Evolutionary conservation across 2,329 filamentous ascomycete species (phyloP).

Genomic region (Helotiales sp.): DNA sequence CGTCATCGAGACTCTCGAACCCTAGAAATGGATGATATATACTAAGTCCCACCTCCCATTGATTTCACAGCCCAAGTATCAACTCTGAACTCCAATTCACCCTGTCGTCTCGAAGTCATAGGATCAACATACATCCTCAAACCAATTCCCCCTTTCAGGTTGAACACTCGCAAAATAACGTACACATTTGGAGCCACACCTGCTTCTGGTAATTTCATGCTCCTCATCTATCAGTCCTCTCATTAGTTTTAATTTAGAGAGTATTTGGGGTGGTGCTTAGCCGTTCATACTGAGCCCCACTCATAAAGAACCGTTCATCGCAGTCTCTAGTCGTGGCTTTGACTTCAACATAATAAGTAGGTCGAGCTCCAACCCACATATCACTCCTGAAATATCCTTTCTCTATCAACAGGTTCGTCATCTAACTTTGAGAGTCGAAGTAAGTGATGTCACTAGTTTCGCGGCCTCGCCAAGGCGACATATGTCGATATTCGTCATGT

Average conservation of each 20-base stretch:
- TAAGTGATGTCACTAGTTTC: constrained; percentile 53
- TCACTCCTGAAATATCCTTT: constrained; percentile 35
- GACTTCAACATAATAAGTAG: constrained; percentile 50
- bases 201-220: not conserved
- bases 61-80: constrained; percentile 12
- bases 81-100: constrained; percentile 9
- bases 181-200: constrained; percentile 1
- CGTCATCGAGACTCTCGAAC: too few species aligned
- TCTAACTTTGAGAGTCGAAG: constrained; percentile 35
- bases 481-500: constrained; percentile 42
- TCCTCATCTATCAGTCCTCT: not conserved
- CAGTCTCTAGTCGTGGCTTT: constrained; percentile 45
- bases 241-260: not conserved
- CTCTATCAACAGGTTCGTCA: constrained; percentile 40
- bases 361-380: constrained; percentile 33
- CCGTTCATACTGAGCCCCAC: not conserved
- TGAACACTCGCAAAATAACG: constrained; percentile 10
- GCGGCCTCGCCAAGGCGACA: constrained; percentile 40
- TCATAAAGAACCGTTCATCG: constrained; percentile 4
- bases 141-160: constrained; percentile 9
- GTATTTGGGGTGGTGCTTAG: not conserved
- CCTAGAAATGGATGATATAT: too few species aligned
- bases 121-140: constrained; percentile 11
- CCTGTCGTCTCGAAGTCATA: not conserved
- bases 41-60: too few species aligned